Evolutionary conservation across 768 basidiomycete species (phyloP).

Genomic region (Exidia glandulosa): DNA sequence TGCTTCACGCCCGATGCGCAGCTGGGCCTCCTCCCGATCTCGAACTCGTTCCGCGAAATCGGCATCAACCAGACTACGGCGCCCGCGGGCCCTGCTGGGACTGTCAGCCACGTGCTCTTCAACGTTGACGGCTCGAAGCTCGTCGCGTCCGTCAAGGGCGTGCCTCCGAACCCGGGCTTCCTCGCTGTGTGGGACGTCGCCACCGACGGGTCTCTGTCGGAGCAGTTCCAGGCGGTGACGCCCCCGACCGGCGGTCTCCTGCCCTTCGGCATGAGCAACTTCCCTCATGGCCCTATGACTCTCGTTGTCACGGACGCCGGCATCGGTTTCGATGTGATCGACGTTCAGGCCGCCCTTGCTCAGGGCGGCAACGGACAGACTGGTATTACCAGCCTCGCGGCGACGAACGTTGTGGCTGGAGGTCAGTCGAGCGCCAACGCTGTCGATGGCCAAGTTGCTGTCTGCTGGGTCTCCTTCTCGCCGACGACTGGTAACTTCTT

Average conservation of each 20-base stretch:
- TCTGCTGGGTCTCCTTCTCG: constrained; percentile 21
- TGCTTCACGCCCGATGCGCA: constrained; percentile 30
- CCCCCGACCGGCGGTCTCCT: constrained; percentile 32
- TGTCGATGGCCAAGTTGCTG: constrained; percentile 18
- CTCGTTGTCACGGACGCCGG: constrained; percentile 12
- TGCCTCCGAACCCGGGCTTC: constrained; percentile 35
- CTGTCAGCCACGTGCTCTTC: constrained; percentile 36
- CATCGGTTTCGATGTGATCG: constrained; percentile 19
- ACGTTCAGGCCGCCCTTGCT: constrained; percentile 7
- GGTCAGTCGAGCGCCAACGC: constrained; percentile 19
- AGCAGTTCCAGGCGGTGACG: constrained; percentile 25
- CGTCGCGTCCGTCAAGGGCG: constrained; percentile 38
- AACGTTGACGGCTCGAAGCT: constrained; percentile 32
- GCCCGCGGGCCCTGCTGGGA: constrained; percentile 36
- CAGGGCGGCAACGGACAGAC: background rate
- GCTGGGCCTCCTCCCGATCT: constrained; percentile 27
- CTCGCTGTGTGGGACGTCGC: constrained; percentile 37
- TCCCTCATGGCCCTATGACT: constrained; percentile 12
- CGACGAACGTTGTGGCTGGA: background rate
- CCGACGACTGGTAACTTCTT: constrained; percentile 22
- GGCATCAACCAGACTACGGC: constrained; percentile 41
- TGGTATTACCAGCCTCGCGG: background rate
- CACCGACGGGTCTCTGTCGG: constrained; percentile 32
- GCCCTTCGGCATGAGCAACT: constrained; percentile 36
- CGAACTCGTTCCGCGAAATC: constrained; percentile 32